A percentile compares a stretch with the other conserved stretches of the same genome.
Evolutionary conservation across 2,329 filamentous ascomycete species (phyloP).

Genomic region (Neonectria magnoliae): DNA sequence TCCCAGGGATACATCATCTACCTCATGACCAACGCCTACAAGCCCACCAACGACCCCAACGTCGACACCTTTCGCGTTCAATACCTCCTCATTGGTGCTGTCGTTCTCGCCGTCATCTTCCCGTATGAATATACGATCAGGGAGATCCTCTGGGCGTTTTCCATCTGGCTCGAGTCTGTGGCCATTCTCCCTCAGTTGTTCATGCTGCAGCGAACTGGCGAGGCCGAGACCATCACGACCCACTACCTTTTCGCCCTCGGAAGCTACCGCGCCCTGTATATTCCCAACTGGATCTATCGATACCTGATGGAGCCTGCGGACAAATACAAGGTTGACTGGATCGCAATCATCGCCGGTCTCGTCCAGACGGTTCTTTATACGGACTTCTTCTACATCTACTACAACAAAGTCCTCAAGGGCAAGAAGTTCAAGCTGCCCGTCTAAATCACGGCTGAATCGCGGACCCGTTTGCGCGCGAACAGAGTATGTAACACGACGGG

Average conservation of each 20-base stretch:
- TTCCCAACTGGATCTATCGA: slow-evolving; percentile 97
- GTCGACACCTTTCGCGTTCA: slow-evolving; percentile 97
- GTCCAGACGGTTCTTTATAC: slow-evolving; percentile 96
- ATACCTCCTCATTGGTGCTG: slow-evolving; percentile 86
- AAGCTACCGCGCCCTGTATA: slow-evolving; percentile 91
- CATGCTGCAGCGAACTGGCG: slow-evolving; percentile 96
- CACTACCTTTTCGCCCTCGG: slow-evolving; percentile 97
- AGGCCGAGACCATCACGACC: slow-evolving; percentile 99
- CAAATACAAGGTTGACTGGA: slow-evolving; percentile 80
- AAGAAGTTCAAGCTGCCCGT: slow-evolving; percentile 90
- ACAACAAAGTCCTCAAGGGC: slow-evolving; percentile 91
- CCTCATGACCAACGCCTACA: slow-evolving; percentile 97
- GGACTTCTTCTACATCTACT: slow-evolving; percentile 99
- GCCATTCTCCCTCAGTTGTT: slow-evolving; percentile 97
- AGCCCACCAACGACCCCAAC: slow-evolving; percentile 96
- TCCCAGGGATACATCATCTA: slow-evolving; percentile 95
- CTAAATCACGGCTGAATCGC: slow-evolving; percentile 53
- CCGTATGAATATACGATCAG: slow-evolving; percentile 84
- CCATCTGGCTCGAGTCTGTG: slow-evolving; percentile 96
- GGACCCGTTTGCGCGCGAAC: not conserved
- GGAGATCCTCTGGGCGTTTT: slow-evolving; percentile 97
- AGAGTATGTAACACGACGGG: not conserved
- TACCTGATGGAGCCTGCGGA: slow-evolving; percentile 74
- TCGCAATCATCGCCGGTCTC: slow-evolving; percentile 87
- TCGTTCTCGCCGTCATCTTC: slow-evolving; percentile 81